phyloP scores from a whole-genome alignment of 2,329 filamentous ascomycete genomes.

The Daldinia sp. region DNA sequence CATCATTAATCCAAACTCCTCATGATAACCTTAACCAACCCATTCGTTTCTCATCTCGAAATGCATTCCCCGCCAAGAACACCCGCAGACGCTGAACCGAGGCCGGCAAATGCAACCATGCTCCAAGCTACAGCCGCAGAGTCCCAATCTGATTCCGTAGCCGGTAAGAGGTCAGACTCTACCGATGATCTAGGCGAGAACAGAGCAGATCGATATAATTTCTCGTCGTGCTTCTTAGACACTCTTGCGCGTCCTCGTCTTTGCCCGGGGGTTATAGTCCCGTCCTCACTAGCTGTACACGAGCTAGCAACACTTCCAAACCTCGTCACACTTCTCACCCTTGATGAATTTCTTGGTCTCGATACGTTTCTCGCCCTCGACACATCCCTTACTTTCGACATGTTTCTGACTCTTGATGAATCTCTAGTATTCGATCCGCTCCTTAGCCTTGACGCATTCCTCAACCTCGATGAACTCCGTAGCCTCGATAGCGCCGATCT shows the following conservation, averaged over 20 bases:
- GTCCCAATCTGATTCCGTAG: constrained; percentile 60
- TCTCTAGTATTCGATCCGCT: neutral
- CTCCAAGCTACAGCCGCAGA: constrained; percentile 61
- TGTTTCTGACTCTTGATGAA: neutral
- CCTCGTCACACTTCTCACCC: neutral
- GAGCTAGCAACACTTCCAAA: constrained; percentile 46
- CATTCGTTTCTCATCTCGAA: constrained; percentile 50
- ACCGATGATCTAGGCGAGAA: constrained; percentile 49
- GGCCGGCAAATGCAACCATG: constrained; percentile 57
- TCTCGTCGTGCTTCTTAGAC: constrained; percentile 47
- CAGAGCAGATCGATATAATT: constrained; percentile 55
- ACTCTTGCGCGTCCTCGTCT: constrained; percentile 45
- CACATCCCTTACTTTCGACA: neutral
- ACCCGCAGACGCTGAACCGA: constrained; percentile 59
- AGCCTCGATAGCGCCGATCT: constrained; percentile 24
- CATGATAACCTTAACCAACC: neutral
- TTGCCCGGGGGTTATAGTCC: constrained; percentile 19
- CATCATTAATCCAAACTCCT: constrained; percentile 3
- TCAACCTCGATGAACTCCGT: neutral
- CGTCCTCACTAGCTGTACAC: constrained; percentile 39
- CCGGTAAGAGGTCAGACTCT: constrained; percentile 59
- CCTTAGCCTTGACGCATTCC: neutral
- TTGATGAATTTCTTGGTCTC: neutral
- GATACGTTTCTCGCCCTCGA: neutral
- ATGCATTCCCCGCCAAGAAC: constrained; percentile 63